Conservation (phyloP, 768 basidiomycete species). For the Scleroderma citrinum region DNA sequence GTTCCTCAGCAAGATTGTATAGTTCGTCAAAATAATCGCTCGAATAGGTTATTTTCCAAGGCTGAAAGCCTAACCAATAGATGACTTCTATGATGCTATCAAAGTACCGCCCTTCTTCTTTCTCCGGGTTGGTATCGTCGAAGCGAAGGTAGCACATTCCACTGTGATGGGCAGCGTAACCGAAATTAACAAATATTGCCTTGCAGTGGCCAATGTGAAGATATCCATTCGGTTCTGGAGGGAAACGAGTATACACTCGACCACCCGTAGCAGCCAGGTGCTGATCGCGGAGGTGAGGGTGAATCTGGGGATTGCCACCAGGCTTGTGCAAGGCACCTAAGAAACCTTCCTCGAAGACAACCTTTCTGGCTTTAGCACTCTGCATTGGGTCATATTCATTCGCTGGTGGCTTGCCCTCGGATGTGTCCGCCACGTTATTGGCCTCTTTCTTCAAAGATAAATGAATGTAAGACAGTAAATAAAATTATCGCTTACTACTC, state of each 20-base stretch:
- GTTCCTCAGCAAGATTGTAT: slow-evolving; percentile 79
- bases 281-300: slow-evolving; percentile 67
- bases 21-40: slow-evolving; percentile 92
- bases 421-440: slow-evolving; percentile 11
- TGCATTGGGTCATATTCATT: slow-evolving; percentile 31
- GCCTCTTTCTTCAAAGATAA: slow-evolving; percentile 37
- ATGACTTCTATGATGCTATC: slow-evolving; percentile 94
- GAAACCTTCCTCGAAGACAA: slow-evolving; percentile 93
- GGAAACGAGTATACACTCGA: slow-evolving; percentile 91
- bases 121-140: slow-evolving; percentile 98
- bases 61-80: slow-evolving; percentile 95
- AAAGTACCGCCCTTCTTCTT: slow-evolving; percentile 93
- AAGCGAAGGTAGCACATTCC: slow-evolving; percentile 93
- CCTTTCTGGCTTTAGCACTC: slow-evolving; percentile 37
- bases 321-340: slow-evolving; percentile 88
- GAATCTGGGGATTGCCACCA: slow-evolving; percentile 87
- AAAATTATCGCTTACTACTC: slow-evolving; percentile 2
- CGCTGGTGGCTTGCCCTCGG: slow-evolving; percentile 20
- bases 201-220: slow-evolving; percentile 97
- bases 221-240: slow-evolving; percentile 97
- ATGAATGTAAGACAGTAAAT: not conserved
- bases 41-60: slow-evolving; percentile 98
- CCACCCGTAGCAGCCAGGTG: slow-evolving; percentile 80
- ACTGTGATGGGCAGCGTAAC: slow-evolving; percentile 92
- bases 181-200: slow-evolving; percentile 97